Base-by-base conservation (phyloP, 768 basidiomycete species). In the Leucocoprinus birnbaumii region DNA sequence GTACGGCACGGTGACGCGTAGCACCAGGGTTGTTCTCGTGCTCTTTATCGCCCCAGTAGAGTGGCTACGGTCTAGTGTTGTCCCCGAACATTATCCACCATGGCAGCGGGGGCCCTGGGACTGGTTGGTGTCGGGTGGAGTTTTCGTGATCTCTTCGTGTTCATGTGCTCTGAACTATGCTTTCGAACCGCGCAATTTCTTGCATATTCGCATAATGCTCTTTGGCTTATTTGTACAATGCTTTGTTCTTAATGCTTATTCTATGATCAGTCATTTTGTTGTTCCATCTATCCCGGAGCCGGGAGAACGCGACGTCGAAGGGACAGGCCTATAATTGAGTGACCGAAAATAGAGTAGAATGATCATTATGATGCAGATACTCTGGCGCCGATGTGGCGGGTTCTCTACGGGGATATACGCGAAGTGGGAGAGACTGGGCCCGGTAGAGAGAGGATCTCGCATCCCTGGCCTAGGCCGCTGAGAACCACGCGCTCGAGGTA, bases 1-100 rank as follows among this genome's bases (percentile, higher is more conserved):
- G 70, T 43, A 62, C 63, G 48, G 57, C 71, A 21, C 72, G 75
- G 40, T 76, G 64, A 69, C 45, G 22, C 16, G 11, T 38, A 38
- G 8, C 13, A 5, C 4, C 38, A 38, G 6, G 6, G 14, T 6
- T 38, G 38, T 11, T 38, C 16, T 38, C 16, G 16, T 38, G 16
- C 13, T n/a, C 38, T 3, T n/a, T 38, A 38, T 38, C 11, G 38
- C 38, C 31, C 31, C 31, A 38, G 4, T 38, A 3, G 4, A 38
- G 38, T 38, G 38, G 44, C 42, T 22, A 51, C 31, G 53, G 47
- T 34, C 19, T 4, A 38, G 18, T 19, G 9, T 35, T 26, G 38
- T 16, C 18, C 18, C 43, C 51, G 43, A 44, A 35, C 27, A 45
- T 40, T 46, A 37, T 38, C 34, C 45, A 37, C 35, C 37, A 22